Base-by-base conservation (phyloP, 768 basidiomycete genomes). In the Dentipellis fragilis region DNA sequence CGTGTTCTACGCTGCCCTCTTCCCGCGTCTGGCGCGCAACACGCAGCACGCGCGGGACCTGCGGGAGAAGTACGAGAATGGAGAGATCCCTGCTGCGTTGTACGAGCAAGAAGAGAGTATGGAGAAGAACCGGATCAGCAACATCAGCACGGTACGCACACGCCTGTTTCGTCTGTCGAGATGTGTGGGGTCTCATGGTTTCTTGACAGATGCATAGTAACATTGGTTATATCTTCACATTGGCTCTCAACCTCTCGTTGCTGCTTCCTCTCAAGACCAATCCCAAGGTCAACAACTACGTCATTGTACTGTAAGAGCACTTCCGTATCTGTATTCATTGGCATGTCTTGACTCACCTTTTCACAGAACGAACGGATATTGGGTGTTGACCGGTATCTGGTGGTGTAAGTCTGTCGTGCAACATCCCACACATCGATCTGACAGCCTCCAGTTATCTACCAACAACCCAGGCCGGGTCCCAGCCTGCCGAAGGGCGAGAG, bases 121-220 rank as follows among this genome's bases (percentile, higher is more conserved):
- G 46, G 87, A 91, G 71, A 89, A 89, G 76, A 93, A 89, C 58
- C 72, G 83, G 58, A 86, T 93, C 56, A 88, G 89, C 64, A 91
- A 89, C 62, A 87, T 90, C 59, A 87, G 84, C 64, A 90, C 85
- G 45, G 89, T 89, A 49, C 49, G 76, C 60, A 3, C 38, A 34
- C 47, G 37, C 21, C n/a, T 22, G 29, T 47, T 14, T n/a, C 19
- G 10, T 39, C 21, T 16, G 12, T 2, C n/a, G 2, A 29, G 29
- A 29, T 29, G n/a, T n/a, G n/a, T n/a, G 29, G 29, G 3, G 29
- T 29, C 29, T 29, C 6, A 29, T 29, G 58, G 19, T 47, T 12
- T 16, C 46, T 19, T 3, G 39, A 23, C 52, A 89, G 88, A 80
- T 75, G 52, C 87, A 89, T 64, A 85, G 84, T 62, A 88, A 89